Conservation (phyloP, 1,284 basidiomycete species). For the Termitomyces sp. region DNA sequence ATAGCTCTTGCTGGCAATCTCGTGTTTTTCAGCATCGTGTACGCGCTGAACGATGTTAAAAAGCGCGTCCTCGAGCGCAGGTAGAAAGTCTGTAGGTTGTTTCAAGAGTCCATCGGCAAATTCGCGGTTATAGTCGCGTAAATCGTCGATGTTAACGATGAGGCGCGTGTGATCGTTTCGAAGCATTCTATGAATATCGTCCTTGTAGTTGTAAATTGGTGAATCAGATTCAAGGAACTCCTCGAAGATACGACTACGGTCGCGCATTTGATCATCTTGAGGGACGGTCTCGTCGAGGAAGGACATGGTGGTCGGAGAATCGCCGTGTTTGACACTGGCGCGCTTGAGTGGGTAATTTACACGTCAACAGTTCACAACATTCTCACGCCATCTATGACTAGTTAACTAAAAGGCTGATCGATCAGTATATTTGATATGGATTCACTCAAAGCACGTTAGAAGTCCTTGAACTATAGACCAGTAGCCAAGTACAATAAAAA, state of each 20-base stretch:
- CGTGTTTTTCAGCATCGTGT: constrained; percentile 80
- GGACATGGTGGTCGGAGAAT: constrained; percentile 40
- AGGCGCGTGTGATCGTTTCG: constrained; percentile 83
- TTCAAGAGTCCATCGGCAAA: constrained; percentile 81
- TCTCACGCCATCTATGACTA: constrained; percentile 20
- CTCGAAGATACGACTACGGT: constrained; percentile 76
- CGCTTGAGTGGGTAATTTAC: constrained; percentile 5
- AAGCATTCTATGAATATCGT: constrained; percentile 84
- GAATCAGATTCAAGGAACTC: constrained; percentile 86
- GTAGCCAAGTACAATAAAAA: background rate
- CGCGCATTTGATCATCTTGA: constrained; percentile 69
- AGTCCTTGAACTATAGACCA: background rate
- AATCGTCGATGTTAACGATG: constrained; percentile 94
- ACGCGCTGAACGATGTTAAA: constrained; percentile 70
- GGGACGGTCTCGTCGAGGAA: constrained; percentile 54
- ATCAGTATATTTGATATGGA: too few relatives aligned
- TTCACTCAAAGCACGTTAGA: background rate
- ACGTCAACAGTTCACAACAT: constrained; percentile 16
- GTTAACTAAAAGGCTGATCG: too few relatives aligned
- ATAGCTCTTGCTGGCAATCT: constrained; percentile 74
- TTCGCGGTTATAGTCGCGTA: constrained; percentile 89
- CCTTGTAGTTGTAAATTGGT: constrained; percentile 76
- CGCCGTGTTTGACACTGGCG: background rate
- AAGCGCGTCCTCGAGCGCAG: constrained; percentile 89
- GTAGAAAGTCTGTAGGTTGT: constrained; percentile 85